Conservation (phyloP, 2,329 filamentous ascomycete genomes). For the Cladobotryum protrusum region DNA sequence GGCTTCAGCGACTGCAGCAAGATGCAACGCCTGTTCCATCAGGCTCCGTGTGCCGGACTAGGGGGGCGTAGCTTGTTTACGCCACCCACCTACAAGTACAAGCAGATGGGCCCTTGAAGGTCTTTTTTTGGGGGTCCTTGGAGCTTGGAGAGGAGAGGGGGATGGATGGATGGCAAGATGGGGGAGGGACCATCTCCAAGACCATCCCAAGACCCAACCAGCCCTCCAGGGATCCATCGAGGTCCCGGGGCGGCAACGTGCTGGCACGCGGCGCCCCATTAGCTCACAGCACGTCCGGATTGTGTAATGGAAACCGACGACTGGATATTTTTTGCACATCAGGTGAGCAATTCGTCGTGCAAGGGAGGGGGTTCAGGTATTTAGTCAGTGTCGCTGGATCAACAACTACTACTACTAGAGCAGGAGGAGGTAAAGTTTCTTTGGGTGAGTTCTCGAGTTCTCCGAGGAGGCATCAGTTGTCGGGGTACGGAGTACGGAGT, state of each 20-base stretch:
- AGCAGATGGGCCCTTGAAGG: no score
- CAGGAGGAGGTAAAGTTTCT: no score
- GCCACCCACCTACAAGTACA: neutral
- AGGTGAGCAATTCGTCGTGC: constrained; percentile 12
- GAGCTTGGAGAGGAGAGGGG: no score
- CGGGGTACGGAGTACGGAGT: neutral
- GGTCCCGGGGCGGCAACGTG: constrained; percentile 9
- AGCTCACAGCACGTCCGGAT: constrained; percentile 31
- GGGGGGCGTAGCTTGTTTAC: neutral
- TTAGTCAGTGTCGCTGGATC: no score
- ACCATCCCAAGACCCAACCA: neutral
- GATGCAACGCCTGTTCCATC: no score
- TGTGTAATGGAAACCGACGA: constrained; percentile 45
- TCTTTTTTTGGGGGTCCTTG: no score
- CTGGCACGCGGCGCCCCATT: constrained; percentile 17
- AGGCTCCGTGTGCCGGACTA: neutral
- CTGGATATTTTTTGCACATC: constrained; percentile 23
- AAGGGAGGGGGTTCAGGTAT: neutral
- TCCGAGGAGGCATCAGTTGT: no score
- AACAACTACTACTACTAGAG: no score
- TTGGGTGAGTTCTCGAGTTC: no score
- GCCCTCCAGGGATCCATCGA: constrained; percentile 5
- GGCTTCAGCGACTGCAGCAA: no score
- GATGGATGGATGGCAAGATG: no score
- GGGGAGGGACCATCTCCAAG: neutral